These are phyloP conservation scores for Aspergillus novoparasiticus DNA, from an alignment of 2,329 filamentous ascomycete genomes.

Conservation along the genomic window DNA sequence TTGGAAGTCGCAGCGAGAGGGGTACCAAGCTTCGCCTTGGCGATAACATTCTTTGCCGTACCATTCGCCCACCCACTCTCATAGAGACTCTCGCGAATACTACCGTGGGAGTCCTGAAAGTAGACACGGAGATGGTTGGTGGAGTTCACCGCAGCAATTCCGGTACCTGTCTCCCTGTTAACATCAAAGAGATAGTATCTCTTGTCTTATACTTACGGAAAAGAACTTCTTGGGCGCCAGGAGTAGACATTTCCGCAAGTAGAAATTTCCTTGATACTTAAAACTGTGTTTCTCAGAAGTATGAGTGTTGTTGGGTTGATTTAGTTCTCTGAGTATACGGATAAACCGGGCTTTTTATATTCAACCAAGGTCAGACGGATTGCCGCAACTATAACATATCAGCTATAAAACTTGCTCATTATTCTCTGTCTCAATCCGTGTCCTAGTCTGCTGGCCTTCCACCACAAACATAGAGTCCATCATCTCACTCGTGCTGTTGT, in stretches of 20 bases:
- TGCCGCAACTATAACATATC: neutral
- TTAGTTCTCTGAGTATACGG: neutral
- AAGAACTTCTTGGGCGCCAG: constrained; percentile 2
- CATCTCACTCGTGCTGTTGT: neutral
- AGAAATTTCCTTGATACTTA: neutral
- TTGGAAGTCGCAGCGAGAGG: constrained; percentile 5
- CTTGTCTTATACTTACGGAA: neutral
- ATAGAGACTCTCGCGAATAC: constrained; percentile 3
- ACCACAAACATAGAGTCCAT: neutral
- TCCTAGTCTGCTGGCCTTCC: neutral
- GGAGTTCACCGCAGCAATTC: constrained; percentile 6
- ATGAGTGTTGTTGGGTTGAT: neutral
- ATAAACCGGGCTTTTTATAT: neutral
- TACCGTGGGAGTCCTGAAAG: constrained; percentile 3
- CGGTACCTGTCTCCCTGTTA: constrained; percentile 2
- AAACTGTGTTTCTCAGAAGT: neutral
- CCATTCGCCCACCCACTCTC: constrained; percentile 2
- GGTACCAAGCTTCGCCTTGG: neutral
- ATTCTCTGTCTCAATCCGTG: neutral
- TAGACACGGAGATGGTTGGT: constrained; percentile 6
- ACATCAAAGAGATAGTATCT: neutral
- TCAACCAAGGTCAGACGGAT: neutral
- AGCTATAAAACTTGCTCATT: too few species aligned
- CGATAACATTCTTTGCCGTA: neutral
- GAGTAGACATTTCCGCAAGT: neutral